Conservation (phyloP, 2,329 filamentous ascomycete species). For the Penicillium sp. region DNA sequence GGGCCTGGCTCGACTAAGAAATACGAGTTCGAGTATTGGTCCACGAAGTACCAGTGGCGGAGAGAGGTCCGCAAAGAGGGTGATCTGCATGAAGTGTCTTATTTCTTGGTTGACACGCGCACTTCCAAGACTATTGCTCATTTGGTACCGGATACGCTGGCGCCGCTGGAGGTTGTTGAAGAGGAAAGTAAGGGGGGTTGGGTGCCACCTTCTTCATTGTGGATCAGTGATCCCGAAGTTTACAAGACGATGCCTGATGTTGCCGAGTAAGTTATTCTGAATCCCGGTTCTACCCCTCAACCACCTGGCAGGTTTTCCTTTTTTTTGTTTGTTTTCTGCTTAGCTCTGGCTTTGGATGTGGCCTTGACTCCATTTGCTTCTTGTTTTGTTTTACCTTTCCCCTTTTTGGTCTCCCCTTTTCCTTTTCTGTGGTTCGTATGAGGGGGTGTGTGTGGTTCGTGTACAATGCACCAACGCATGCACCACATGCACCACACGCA, state of each 20-base stretch:
- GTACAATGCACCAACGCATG: constrained; percentile 10
- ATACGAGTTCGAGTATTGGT: constrained; percentile 96
- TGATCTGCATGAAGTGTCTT: constrained; percentile 65
- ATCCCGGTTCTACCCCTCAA: neutral
- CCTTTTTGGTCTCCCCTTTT: neutral
- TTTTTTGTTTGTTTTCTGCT: neutral
- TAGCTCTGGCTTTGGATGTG: neutral
- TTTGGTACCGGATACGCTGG: constrained; percentile 77
- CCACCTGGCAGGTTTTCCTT: neutral
- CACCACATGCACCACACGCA: neutral
- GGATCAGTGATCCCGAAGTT: constrained; percentile 74
- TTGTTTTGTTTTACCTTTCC: neutral
- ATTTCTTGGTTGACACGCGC: constrained; percentile 72
- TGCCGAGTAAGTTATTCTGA: constrained; percentile 68
- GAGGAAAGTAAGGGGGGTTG: constrained; percentile 81
- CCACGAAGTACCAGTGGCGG: constrained; percentile 79
- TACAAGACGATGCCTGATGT: constrained; percentile 72
- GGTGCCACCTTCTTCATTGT: constrained; percentile 87
- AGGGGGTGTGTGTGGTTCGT: neutral
- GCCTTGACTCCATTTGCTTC: neutral
- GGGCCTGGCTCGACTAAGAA: constrained; percentile 67
- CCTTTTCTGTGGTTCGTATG: neutral
- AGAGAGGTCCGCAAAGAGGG: constrained; percentile 69
- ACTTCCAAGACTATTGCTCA: constrained; percentile 70
- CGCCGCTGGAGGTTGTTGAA: constrained; percentile 65